Conservation (phyloP, 441 rosid species). For the Erodium trifolium region DNA sequence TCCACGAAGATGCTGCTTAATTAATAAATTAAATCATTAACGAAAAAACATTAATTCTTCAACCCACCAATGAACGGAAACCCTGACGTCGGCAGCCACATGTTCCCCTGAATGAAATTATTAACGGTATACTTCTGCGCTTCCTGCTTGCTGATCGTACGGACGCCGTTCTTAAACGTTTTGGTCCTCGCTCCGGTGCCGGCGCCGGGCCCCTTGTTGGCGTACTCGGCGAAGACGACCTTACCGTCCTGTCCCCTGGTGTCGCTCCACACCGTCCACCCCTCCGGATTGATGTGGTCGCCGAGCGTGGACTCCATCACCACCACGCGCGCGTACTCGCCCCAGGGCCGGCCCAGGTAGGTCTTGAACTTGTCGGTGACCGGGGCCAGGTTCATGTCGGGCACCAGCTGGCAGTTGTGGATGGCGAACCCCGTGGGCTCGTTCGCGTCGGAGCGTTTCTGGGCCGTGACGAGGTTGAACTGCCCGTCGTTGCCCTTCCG, state of each 20-base stretch:
- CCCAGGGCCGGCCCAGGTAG: slow-evolving; percentile 49
- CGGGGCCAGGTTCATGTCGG: slow-evolving; percentile 38
- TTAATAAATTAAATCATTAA: too few relatives aligned
- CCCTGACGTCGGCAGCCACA: slow-evolving; percentile 32
- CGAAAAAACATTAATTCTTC: too few relatives aligned
- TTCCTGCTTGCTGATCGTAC: slow-evolving; percentile 19
- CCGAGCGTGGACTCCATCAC: slow-evolving; percentile 30
- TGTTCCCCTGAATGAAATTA: slow-evolving; percentile 31
- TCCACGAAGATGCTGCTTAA: too few relatives aligned
- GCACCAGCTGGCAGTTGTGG: slow-evolving; percentile 30
- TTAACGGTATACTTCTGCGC: slow-evolving; percentile 40
- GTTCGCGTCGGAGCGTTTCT: slow-evolving; percentile 41
- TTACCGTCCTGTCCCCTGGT: slow-evolving; percentile 32
- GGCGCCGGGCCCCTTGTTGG: slow-evolving; percentile 38
- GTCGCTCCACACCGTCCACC: slow-evolving; percentile 44
- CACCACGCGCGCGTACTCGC: slow-evolving; percentile 40
- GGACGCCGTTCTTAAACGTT: slow-evolving; percentile 34
- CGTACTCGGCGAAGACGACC: slow-evolving; percentile 43
- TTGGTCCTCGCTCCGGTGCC: slow-evolving; percentile 32
- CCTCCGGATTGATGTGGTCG: slow-evolving; percentile 34
- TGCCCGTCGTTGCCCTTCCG: slow-evolving; percentile 37
- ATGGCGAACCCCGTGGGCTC: slow-evolving; percentile 42
- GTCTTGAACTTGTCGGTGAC: slow-evolving; percentile 28
- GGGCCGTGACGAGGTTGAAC: slow-evolving; percentile 38
- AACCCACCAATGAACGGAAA: slow-evolving; percentile 26